Base-by-base conservation (phyloP, 2,329 filamentous ascomycete species). In the Penicillium sp. region DNA sequence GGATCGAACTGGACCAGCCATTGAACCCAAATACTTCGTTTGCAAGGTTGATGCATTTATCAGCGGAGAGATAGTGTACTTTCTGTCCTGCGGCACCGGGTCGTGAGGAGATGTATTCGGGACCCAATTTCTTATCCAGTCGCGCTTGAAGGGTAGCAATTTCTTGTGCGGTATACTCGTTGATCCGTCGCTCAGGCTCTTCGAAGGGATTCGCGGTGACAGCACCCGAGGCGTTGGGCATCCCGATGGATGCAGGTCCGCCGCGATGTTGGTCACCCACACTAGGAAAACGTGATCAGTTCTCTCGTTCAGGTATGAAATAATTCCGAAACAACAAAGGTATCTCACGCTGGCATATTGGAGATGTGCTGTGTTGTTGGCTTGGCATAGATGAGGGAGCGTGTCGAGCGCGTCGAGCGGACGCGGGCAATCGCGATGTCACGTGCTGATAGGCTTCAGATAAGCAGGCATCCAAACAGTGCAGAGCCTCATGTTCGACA, bases 1-100 rank as follows among this genome's bases (percentile, higher is more conserved):
- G 89, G 53, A 99, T 94, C n/a, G 88, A 88, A 50, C 90, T 95
- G 9, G 90, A 96, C 94, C 94, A 99, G 63, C 92, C 92, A 74
- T 96, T 96, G 78, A 96, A 96, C 9, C 92, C 92, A 74, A 96
- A 96, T 1, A 96, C 86, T 69, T 96, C 90, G 65, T 96, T 96
- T 48, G 92, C 92, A 46, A 96, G 86, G 51, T 89, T 88, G 69
- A 99, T 99, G 67, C 89, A 92, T 76, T 99, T 99, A 68, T 97
- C 92, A 1, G 91, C 92, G n/a, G 91, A 85, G 46, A 99, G 80
- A 73, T 99, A 99, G 69, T 95, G 90, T 16, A 99, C 89, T 68
- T 89, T 92, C 58, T 87, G 83, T 44, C 92, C 92, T 9, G 86
- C 88, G 11, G 91, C 87, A 2, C 94, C 94, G 13, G 88, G 79